phyloP scores from a whole-genome alignment of 2,329 filamentous ascomycete species.

The Penicillium sp. region DNA sequence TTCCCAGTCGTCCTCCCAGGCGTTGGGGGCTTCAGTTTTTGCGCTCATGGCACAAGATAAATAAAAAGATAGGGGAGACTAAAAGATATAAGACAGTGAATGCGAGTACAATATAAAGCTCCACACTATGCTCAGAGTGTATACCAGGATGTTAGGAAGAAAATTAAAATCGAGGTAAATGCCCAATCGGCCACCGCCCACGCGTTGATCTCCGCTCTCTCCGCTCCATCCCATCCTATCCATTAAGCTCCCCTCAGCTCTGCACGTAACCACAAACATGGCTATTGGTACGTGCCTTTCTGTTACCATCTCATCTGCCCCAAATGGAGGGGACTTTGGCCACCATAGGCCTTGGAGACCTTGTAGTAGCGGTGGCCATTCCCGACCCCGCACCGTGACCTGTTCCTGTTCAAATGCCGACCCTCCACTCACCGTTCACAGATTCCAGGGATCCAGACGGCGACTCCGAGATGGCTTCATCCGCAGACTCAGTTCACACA shows the following conservation, averaged over 20 bases:
- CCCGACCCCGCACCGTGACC: constrained; percentile 1
- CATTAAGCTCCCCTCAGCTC: background rate
- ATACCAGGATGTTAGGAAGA: constrained; percentile 9
- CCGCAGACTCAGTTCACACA: constrained; percentile 37
- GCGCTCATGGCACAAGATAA: constrained; percentile 32
- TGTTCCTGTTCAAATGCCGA: background rate
- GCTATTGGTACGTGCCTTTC: constrained; percentile 19
- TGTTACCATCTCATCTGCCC: background rate
- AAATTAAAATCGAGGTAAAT: constrained; percentile 22
- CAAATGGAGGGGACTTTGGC: background rate
- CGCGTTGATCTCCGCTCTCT: constrained; percentile 18
- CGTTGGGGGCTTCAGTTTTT: constrained; percentile 64
- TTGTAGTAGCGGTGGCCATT: background rate
- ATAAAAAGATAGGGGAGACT: background rate
- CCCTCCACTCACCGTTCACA: constrained; percentile 5
- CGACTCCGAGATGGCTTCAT: constrained; percentile 57
- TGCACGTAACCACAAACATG: constrained; percentile 14
- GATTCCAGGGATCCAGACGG: constrained; percentile 49
- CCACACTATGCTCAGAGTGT: constrained; percentile 11
- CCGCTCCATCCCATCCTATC: background rate
- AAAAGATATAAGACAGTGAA: background rate
- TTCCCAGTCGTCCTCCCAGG: constrained; percentile 94
- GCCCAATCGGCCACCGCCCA: constrained; percentile 21
- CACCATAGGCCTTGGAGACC: background rate
- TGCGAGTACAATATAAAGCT: constrained; percentile 1